Base-by-base conservation (phyloP, 768 basidiomycete genomes). In the Kwoniella europaea region DNA sequence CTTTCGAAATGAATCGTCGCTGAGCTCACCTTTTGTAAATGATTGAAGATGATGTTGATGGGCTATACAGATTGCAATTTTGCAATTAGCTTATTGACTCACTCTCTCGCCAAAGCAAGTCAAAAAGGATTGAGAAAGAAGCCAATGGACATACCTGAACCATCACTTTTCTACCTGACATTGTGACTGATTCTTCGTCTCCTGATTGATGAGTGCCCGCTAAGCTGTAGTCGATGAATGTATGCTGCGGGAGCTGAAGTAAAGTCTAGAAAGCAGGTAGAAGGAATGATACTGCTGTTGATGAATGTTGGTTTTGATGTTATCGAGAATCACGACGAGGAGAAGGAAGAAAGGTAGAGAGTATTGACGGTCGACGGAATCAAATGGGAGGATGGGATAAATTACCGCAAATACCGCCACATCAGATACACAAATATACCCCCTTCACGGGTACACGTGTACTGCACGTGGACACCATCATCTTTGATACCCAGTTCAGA, bases 141-240 rank as follows among this genome's bases (percentile, higher is more conserved):
- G 24, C 18, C 18, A 24, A 1, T 13, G 41, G 53, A 86, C 92
- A 79, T 85, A 96, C 95, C 86, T 98, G 96, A 71, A 98, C 96
- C 93, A 98, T 94, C 88, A 98, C 95, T 82, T 94, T 92, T 82
- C 94, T 91, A 79, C 89, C 90, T 43, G 92, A 93, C 94, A 98
- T 98, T 83, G 80, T 89, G 85, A 46, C 53, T 53, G 57, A 68
- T 56, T 46, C 9, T 54, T 18, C 50, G 59, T 35, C 35, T 64
- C n/a, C 10, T 44, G 12, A 42, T 24, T 44, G 15, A 67, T 59
- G 12, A 18, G 2, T 62, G 69, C 71, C 69, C 69, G 68, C 65
- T 62, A 72, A 53, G 75, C 68, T 63, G 15, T 65, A 58, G 42
- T 59, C 24, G 57, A 12, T 20, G 18, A 15, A 35, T 57, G 13